phyloP scores from a whole-genome alignment of 306 rosid genomes.

The apple (Malus domestica) region ASM211411v1 NC_041793.1:22886001-22886500 shows the following conservation, averaged over 20 bases:
- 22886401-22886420: neutral
- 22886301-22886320: no score
- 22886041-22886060: no score
- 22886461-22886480: no score
- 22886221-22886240: neutral
- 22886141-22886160: neutral
- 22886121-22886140: neutral
- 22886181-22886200: no score
- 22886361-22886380: neutral
- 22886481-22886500: no score
- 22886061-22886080: no score
- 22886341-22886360: neutral
- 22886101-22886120: neutral
- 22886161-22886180: no score
- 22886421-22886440: no score
- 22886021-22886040: no score
- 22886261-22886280: neutral
- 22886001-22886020: no score
- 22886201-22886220: neutral
- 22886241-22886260: neutral
- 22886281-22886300: neutral
- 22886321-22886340: no score
- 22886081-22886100: neutral
- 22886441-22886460: no score
- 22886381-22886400: neutral